A percentile compares a stretch with the other conserved stretches of the same genome.
phyloP scores from a whole-genome alignment of 495 filamentous ascomycete species.

The Beverwykella pulmonaria region DNA sequence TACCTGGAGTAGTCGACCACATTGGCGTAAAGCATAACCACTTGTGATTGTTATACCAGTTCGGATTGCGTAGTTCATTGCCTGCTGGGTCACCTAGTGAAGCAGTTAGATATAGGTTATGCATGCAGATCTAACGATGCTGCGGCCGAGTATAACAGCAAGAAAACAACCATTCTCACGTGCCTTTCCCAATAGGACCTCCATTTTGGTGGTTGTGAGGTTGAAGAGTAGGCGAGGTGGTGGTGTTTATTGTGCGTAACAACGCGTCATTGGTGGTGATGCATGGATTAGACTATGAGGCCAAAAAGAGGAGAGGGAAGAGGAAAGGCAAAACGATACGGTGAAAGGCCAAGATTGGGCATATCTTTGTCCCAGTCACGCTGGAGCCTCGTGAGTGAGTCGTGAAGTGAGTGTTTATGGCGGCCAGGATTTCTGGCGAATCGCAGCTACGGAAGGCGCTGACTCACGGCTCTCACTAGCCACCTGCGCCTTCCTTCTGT shows the following conservation, averaged over 20 bases:
- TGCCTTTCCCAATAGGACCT: slow-evolving; percentile 48
- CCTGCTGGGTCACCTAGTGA: slow-evolving; percentile 71
- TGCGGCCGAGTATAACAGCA: too few species aligned
- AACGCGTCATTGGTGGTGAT: not conserved
- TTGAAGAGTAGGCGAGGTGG: not conserved
- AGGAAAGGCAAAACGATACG: not conserved
- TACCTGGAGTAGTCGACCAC: slow-evolving; percentile 77
- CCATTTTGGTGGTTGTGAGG: slow-evolving; percentile 57
- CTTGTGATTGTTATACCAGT: slow-evolving; percentile 83
- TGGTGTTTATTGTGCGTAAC: not conserved
- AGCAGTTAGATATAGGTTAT: not conserved
- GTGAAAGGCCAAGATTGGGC: not conserved
- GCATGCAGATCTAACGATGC: too few species aligned
- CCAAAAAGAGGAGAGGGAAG: not conserved
- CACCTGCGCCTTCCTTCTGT: slow-evolving; percentile 14
- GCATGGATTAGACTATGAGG: too few species aligned
- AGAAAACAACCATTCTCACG: not conserved
- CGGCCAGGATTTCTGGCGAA: slow-evolving; percentile 13
- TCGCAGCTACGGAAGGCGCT: slow-evolving; percentile 13
- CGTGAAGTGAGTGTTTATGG: slow-evolving; percentile 9
- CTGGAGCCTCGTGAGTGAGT: not conserved
- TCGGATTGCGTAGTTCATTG: slow-evolving; percentile 88
- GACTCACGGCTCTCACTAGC: slow-evolving; percentile 21
- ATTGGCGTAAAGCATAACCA: slow-evolving; percentile 80
- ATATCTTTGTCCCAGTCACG: not conserved